Evolutionary conservation across 805 yeast genomes (phyloP).

Genomic region (Wickerhamiella cacticola): DNA sequence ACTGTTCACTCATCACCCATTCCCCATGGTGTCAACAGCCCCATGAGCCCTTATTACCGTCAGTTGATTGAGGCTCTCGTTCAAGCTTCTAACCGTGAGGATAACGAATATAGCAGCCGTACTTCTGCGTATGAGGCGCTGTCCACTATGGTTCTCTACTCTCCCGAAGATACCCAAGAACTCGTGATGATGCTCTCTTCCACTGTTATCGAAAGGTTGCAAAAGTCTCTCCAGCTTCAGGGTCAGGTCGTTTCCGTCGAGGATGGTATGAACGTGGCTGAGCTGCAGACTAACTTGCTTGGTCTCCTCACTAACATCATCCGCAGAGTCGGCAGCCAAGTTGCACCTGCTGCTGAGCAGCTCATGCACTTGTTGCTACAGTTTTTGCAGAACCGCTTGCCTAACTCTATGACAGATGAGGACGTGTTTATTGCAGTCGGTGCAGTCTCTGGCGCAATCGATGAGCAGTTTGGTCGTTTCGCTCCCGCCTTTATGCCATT

Average conservation of each 20-base stretch:
- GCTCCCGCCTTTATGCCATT: constrained; percentile 76
- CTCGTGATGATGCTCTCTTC: constrained; percentile 61
- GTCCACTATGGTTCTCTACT: constrained; percentile 63
- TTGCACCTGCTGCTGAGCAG: constrained; percentile 58
- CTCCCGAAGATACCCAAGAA: constrained; percentile 58
- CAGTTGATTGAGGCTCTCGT: constrained; percentile 58
- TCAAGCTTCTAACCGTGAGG: constrained; percentile 54
- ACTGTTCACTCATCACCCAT: constrained; percentile 58
- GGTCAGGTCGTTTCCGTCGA: constrained; percentile 52
- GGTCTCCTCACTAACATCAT: constrained; percentile 72
- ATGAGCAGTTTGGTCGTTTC: constrained; percentile 56
- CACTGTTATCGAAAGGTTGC: constrained; percentile 61
- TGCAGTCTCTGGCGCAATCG: constrained; percentile 75
- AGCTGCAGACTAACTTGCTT: constrained; percentile 67
- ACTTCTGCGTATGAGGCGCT: constrained; percentile 96
- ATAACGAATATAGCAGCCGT: constrained; percentile 77
- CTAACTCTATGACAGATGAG: constrained; percentile 77
- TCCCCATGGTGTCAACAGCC: constrained; percentile 38
- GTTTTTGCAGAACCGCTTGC: constrained; percentile 49
- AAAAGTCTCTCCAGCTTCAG: constrained; percentile 50
- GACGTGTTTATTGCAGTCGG: constrained; percentile 88
- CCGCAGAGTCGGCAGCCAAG: constrained; percentile 62
- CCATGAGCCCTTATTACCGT: constrained; percentile 63
- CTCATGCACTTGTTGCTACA: constrained; percentile 75
- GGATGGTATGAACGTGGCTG: constrained; percentile 68